A percentile compares a stretch with the other conserved stretches of the same genome.
Conservation (phyloP, 257 asterid genomes). For the Orobanche coerulescens region DNA sequence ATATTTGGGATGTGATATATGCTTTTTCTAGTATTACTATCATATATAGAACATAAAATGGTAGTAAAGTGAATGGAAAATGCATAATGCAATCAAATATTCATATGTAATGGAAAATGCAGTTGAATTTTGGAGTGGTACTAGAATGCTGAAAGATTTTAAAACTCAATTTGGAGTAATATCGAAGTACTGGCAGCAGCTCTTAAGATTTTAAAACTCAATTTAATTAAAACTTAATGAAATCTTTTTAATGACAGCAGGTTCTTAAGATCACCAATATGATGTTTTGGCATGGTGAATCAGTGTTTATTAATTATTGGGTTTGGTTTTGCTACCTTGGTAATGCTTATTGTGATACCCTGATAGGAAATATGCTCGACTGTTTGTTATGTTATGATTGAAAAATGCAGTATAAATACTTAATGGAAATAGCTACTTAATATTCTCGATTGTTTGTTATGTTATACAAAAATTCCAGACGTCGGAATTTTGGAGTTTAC, state of each 20-base stretch:
- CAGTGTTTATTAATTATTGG: not conserved
- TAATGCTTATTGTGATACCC: conserved; percentile 19
- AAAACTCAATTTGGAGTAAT: not conserved
- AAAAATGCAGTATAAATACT: not conserved
- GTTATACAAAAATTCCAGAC: too few relatives aligned
- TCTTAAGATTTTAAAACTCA: too few relatives aligned
- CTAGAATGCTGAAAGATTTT: not conserved
- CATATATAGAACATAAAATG: too few relatives aligned
- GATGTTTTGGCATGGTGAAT: not conserved
- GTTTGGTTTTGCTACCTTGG: not conserved
- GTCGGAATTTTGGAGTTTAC: too few relatives aligned
- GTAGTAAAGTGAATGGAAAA: too few relatives aligned
- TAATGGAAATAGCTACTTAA: too few relatives aligned
- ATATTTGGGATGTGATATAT: too few relatives aligned
- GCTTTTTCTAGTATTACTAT: too few relatives aligned
- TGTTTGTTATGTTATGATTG: not conserved
- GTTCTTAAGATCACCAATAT: not conserved
- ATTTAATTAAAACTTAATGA: too few relatives aligned
- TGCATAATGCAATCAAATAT: not conserved
- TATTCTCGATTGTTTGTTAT: too few relatives aligned
- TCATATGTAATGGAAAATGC: not conserved
- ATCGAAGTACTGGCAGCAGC: too few relatives aligned
- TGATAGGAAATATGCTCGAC: not conserved
- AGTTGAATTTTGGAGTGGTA: not conserved
- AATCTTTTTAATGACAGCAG: not conserved